Percentiles rank a stretch among this genome's conserved stretches.
These are phyloP conservation scores for Talaromyces sp. DNA, from an alignment of 2,329 filamentous ascomycete species.

Conservation along the genomic window DNA sequence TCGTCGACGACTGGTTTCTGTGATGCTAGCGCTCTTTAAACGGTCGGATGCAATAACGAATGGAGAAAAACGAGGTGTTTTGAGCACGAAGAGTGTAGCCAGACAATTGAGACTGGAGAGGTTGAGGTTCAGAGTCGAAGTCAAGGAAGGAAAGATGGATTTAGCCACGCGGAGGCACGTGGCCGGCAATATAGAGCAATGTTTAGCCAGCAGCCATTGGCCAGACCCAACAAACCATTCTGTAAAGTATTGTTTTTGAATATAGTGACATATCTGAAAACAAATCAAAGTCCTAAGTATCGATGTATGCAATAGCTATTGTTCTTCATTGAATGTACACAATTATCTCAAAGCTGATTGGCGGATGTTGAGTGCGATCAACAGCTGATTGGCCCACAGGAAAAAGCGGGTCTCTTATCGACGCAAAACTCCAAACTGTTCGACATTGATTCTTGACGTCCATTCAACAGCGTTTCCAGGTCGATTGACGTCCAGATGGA, in stretches of 20 bases:
- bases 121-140: background rate
- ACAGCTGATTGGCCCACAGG: background rate
- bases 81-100: background rate
- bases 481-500: background rate
- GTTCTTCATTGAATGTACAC: background rate
- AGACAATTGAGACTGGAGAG: background rate
- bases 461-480: background rate
- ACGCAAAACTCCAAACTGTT: background rate
- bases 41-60: background rate
- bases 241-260: background rate
- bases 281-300: background rate
- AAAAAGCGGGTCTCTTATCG: background rate
- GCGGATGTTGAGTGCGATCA: background rate
- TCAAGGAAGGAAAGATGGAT: background rate
- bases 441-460: background rate
- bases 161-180: constrained; percentile 10
- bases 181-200: background rate
- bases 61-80: background rate
- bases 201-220: background rate
- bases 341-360: constrained; percentile 1
- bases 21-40: background rate
- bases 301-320: too few relatives aligned
- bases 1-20: background rate
- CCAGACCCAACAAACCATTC: too few relatives aligned
- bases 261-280: background rate